These are phyloP conservation scores for Leavenworthia alabamica DNA, from an alignment of 345 rosid species.

Conservation along the genomic window DNA sequence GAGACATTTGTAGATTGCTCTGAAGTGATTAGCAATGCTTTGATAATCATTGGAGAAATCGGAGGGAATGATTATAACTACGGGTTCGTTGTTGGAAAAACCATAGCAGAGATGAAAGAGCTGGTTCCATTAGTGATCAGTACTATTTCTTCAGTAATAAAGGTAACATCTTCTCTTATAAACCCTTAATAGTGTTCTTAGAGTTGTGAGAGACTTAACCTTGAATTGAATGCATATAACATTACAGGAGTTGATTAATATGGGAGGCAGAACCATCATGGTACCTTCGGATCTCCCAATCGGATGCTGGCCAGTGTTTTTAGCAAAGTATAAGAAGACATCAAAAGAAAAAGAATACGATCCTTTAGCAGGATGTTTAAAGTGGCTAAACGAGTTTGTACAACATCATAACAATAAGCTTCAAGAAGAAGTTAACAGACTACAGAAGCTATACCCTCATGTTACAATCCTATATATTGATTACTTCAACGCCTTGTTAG, in stretches of 20 bases:
- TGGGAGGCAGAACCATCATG: constrained; percentile 43
- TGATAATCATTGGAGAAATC: constrained; percentile 49
- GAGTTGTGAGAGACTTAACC: background rate
- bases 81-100: constrained; percentile 18
- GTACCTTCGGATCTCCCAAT: constrained; percentile 39
- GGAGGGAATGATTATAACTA: constrained; percentile 51
- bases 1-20: constrained; percentile 28
- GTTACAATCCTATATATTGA: constrained; percentile 37
- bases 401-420: constrained; percentile 39
- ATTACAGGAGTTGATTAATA: constrained; percentile 35
- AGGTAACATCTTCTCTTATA: constrained; percentile 18
- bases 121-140: constrained; percentile 35
- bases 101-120: constrained; percentile 10
- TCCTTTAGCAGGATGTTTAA: constrained; percentile 39
- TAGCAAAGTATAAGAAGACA: constrained; percentile 16
- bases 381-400: constrained; percentile 37
- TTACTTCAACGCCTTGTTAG: constrained; percentile 30
- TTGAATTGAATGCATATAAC: background rate
- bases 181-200: background rate
- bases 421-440: constrained; percentile 17
- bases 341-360: constrained; percentile 32
- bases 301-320: constrained; percentile 33
- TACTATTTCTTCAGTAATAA: constrained; percentile 27
- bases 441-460: constrained; percentile 32
- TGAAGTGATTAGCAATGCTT: constrained; percentile 26